A percentile compares a stretch with the other conserved stretches of the same genome.
Conservation (phyloP, 306 rosid genomes). For the Glycyrrhiza uralensis region DNA sequence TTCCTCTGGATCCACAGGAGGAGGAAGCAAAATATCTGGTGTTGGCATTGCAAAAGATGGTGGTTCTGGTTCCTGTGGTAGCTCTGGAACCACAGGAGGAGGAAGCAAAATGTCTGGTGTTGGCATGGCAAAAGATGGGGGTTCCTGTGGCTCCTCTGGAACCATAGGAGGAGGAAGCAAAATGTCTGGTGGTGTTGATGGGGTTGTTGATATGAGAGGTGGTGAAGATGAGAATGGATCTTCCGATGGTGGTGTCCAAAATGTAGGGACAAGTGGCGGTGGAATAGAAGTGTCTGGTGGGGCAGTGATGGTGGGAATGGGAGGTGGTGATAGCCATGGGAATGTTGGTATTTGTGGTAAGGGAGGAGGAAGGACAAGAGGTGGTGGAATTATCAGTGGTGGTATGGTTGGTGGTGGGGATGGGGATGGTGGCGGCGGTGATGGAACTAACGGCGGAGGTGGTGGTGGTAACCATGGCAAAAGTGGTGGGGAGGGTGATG, state of each 20-base stretch:
- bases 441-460: conserved; percentile 27
- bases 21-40: conserved; percentile 2
- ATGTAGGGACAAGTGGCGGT: conserved; percentile 38
- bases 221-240: conserved; percentile 39
- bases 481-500: conserved; percentile 11
- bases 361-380: conserved; percentile 45
- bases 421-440: conserved; percentile 33
- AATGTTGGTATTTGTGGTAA: conserved; percentile 31
- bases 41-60: not conserved
- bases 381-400: conserved; percentile 38
- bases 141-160: conserved; percentile 9
- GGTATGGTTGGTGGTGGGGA: conserved; percentile 24
- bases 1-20: conserved; percentile 14
- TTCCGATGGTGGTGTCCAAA: conserved; percentile 42
- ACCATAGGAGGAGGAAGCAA: conserved; percentile 12
- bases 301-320: conserved; percentile 16
- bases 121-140: not conserved
- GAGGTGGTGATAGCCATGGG: conserved; percentile 52
- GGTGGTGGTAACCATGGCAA: conserved; percentile 20
- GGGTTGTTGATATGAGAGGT: conserved; percentile 35
- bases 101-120: not conserved
- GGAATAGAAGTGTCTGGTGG: not conserved
- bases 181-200: conserved; percentile 19
- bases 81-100: not conserved
- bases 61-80: not conserved